These are phyloP conservation scores for Samsoniella hepiali DNA, from an alignment of 2,329 filamentous ascomycete species.

Conservation along the genomic window DNA sequence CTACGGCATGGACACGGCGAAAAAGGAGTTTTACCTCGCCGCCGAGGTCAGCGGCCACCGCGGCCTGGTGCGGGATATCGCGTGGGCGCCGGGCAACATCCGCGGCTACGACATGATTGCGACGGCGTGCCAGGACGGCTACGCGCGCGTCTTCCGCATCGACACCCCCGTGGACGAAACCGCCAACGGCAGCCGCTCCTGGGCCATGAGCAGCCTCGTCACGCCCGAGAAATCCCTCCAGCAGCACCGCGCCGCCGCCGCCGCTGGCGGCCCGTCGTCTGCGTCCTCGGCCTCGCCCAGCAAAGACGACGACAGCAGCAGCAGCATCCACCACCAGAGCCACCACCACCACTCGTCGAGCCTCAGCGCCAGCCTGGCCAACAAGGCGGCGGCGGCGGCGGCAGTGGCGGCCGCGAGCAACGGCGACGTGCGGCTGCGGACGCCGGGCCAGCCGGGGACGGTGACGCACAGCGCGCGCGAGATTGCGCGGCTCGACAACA, in stretches of 20 bases:
- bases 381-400: conserved; percentile 37
- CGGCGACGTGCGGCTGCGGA: conserved; percentile 40
- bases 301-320: conserved; percentile 19
- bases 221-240: conserved; percentile 31
- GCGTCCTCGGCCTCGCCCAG: conserved; percentile 18
- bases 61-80: conserved; percentile 78
- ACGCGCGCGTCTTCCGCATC: conserved; percentile 82
- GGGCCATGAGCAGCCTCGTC: conserved; percentile 46
- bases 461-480: conserved; percentile 37
- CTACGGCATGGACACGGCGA: conserved; percentile 52
- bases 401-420: not conserved
- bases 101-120: conserved; percentile 87
- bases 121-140: conserved; percentile 89
- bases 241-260: conserved; percentile 19
- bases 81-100: conserved; percentile 90
- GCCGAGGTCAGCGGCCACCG: conserved; percentile 71
- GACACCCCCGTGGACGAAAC: conserved; percentile 54
- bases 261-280: conserved; percentile 19
- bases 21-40: conserved; percentile 80
- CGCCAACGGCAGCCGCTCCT: conserved; percentile 36
- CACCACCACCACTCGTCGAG: conserved; percentile 42
- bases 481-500: conserved; percentile 63
- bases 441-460: conserved; percentile 52
- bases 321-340: conserved; percentile 24
- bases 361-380: conserved; percentile 52